A percentile compares a stretch with the other conserved stretches of the same genome.
phyloP scores from a whole-genome alignment of 1,139 yeast genomes.

The Nakaseomyces glabratus region DNA sequence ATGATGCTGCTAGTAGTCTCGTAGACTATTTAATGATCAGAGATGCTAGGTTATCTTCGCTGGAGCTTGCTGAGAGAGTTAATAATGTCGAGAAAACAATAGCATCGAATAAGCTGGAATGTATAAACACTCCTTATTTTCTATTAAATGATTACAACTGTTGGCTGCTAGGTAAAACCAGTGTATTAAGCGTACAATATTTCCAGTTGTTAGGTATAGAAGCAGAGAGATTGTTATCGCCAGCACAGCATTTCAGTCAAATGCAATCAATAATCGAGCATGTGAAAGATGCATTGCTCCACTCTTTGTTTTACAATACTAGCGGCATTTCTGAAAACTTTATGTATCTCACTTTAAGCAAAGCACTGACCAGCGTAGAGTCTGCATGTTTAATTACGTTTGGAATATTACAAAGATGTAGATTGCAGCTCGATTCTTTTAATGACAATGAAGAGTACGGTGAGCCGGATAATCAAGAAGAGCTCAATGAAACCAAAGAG shows the following conservation, averaged over 20 bases:
- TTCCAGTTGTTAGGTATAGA: background rate
- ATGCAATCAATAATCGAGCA: background rate
- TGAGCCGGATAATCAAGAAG: background rate
- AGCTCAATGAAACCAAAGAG: background rate
- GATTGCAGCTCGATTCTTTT: background rate
- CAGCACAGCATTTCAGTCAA: background rate
- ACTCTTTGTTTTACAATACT: background rate
- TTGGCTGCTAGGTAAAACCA: constrained; percentile 1
- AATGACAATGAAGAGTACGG: background rate
- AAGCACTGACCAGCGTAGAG: background rate
- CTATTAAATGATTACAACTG: background rate
- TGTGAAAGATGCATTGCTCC: background rate
- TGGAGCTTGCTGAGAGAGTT: background rate
- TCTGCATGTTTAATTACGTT: background rate
- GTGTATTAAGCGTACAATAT: background rate
- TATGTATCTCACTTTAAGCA: background rate
- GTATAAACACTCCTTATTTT: constrained; percentile 1
- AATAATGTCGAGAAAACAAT: background rate
- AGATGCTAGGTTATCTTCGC: background rate
- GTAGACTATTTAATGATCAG: constrained; percentile 1
- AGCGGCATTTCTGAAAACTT: background rate
- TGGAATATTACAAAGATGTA: background rate
- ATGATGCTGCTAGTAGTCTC: constrained; percentile 1
- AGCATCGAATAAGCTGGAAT: background rate
- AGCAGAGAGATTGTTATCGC: background rate